Evolutionary conservation across 1,139 yeast species (phyloP), one percentile per base, ranked within the genome.

Genomic region (Meyerozyma smithsonii): DNA sequence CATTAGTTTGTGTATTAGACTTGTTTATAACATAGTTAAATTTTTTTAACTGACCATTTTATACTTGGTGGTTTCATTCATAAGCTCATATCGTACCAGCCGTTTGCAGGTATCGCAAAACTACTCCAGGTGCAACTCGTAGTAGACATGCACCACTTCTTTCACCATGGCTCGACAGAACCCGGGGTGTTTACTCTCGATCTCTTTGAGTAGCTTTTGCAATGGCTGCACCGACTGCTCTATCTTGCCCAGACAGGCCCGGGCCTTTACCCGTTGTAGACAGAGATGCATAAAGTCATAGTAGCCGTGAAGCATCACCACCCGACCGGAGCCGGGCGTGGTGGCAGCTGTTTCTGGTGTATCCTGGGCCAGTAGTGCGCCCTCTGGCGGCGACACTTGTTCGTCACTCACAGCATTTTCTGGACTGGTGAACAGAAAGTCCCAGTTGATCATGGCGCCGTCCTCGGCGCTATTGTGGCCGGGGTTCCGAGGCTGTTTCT

Each of bases 81-180:
- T n/a, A n/a, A n/a, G n/a, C n/a, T n/a, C n/a, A n/a, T n/a, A n/a
- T n/a, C n/a, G n/a, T n/a, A n/a, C n/a, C n/a, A n/a, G n/a, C n/a
- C n/a, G n/a, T n/a, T n/a, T n/a, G n/a, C n/a, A n/a, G n/a, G n/a
- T n/a, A n/a, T n/a, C n/a, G n/a, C n/a, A n/a, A n/a, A n/a, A n/a
- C n/a, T n/a, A n/a, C n/a, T n/a, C n/a, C n/a, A n/a, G 25, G 4
- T 23, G 25, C 25, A 23, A 4, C 25, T 23, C n/a, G 25, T 8
- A 23, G 25, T 23, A 23, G 12, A 23, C 25, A 23, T 23, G 25
- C 12, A 23, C 30, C 14, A 75, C 56, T 51, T 82, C 88, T 56
- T 81, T 86, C 25, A 80, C 63, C n/a, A 82, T 65, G 0, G 84
- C 84, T 43, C 78, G 81, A 41, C 78, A 62, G 26, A 83, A 61